Evolutionary conservation across 2,329 filamentous ascomycete species (phyloP), one percentile per base, ranked within the genome.

Genomic region (Thelonectria olida): DNA sequence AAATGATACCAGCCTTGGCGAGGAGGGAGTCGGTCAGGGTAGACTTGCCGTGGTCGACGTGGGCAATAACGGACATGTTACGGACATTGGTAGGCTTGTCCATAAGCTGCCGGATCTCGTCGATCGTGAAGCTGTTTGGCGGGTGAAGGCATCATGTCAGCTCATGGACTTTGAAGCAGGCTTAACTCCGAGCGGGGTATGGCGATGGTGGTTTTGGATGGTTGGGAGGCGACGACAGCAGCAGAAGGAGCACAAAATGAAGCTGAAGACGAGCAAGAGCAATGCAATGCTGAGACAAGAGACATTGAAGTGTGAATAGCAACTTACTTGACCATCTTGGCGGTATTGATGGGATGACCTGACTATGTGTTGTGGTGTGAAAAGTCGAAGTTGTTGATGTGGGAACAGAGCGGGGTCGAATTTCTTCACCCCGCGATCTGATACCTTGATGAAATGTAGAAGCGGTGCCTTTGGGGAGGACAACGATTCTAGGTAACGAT

Each of bases 61-160:
- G 96, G 82, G 96, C 96, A 93, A 98, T 98, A 82, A 99, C 96
- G 86, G 93, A 97, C 95, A 97, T 98, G 90, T 98, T 98, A 83
- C 87, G 86, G 80, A 90, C 87, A 81, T 90, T 90, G 79, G 80
- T 85, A 74, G 91, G 89, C 84, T 90, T 90, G 88, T 93, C 90
- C 91, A 92, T 92, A 80, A 92, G 76, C 76, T 66, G 73, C 82
- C 90, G 90, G 82, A 93, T 92, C 89, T 93, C 94, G 81, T 98
- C 95, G 85, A 97, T 90, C 79, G 96, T 98, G 90, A 98, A 98
- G 90, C 94, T 97, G 79, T 80, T 67, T 56, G 56, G 39, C 19
- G 55, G 73, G 67, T 69, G 67, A 68, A 72, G 68, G 63, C 73
- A 76, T 73, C 72, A 75, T 69, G 81, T 91, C 81, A 90, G 85